Evolutionary conservation across 1,139 yeast species (phyloP).

Genomic region (Spencermartinsiella ligniputridi): DNA sequence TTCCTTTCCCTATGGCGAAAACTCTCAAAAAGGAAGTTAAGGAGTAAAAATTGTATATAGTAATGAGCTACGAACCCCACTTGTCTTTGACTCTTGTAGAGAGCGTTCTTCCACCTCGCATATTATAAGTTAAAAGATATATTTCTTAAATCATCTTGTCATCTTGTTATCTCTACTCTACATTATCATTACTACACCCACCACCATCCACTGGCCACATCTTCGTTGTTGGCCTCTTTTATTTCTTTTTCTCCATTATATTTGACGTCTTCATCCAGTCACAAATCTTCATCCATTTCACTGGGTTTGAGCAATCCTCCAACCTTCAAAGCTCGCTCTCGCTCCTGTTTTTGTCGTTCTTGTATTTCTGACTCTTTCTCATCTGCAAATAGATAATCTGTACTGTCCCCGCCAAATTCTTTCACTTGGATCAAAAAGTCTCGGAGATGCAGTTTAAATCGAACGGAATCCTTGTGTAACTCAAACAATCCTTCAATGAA

Average conservation of each 20-base stretch:
- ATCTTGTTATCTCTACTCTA: too few species aligned
- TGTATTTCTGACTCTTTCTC: slow-evolving; percentile 76
- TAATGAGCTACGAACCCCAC: neutral
- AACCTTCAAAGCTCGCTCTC: slow-evolving; percentile 77
- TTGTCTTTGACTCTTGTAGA: neutral
- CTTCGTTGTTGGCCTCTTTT: slow-evolving; percentile 1
- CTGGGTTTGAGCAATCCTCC: slow-evolving; percentile 96
- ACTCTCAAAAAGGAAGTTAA: too few species aligned
- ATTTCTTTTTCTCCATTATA: neutral
- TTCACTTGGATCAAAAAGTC: slow-evolving; percentile 96
- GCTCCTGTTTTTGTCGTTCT: slow-evolving; percentile 65
- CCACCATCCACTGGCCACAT: slow-evolving; percentile 11
- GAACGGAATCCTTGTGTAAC: slow-evolving; percentile 66
- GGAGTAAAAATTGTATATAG: neutral
- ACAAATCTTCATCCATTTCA: slow-evolving; percentile 74
- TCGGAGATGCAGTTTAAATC: slow-evolving; percentile 81
- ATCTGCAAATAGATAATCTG: slow-evolving; percentile 91
- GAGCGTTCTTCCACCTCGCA: neutral
- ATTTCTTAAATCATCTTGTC: too few species aligned
- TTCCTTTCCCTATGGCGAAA: slow-evolving; percentile 10
- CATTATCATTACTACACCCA: slow-evolving; percentile 9
- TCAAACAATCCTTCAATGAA: slow-evolving; percentile 71
- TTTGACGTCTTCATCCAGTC: slow-evolving; percentile 1
- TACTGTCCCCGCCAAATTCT: slow-evolving; percentile 88
- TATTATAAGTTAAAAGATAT: too few species aligned